These are phyloP conservation scores for Boletus holoroseus DNA, from an alignment of 1,284 basidiomycete genomes.

Conservation along the genomic window DNA sequence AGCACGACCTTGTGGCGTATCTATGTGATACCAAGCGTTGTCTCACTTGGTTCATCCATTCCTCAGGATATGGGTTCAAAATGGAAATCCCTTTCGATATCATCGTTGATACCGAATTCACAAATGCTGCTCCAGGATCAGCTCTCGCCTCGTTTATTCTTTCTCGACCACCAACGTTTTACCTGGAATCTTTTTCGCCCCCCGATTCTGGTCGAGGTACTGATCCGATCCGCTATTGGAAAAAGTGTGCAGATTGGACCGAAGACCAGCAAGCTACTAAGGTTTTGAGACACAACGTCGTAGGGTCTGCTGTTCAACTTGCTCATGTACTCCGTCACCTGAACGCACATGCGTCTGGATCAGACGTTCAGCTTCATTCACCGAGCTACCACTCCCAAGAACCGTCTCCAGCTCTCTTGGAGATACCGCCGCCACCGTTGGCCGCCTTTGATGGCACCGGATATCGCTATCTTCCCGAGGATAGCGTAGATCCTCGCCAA, in stretches of 20 bases:
- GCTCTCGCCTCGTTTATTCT: constrained; percentile 61
- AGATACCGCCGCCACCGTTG: constrained; percentile 40
- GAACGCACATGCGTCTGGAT: constrained; percentile 34
- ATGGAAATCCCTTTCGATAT: constrained; percentile 72
- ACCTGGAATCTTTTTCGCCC: constrained; percentile 45
- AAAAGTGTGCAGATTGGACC: constrained; percentile 69
- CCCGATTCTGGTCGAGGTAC: constrained; percentile 30
- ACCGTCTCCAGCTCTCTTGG: constrained; percentile 32
- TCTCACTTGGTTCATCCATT: constrained; percentile 73
- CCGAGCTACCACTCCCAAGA: constrained; percentile 32
- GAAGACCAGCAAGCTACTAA: constrained; percentile 66
- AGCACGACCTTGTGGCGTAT: constrained; percentile 69
- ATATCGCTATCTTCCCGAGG: constrained; percentile 18
- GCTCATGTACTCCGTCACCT: constrained; percentile 53
- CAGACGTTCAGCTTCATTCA: constrained; percentile 38
- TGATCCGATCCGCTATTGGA: constrained; percentile 48
- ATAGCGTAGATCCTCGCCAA: constrained; percentile 10
- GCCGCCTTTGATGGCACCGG: constrained; percentile 16
- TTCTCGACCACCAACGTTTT: constrained; percentile 62
- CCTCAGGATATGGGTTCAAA: constrained; percentile 68
- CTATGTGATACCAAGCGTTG: constrained; percentile 58
- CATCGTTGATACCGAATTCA: constrained; percentile 55
- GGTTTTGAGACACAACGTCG: constrained; percentile 59
- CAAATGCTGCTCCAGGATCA: constrained; percentile 48
- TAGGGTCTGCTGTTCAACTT: constrained; percentile 60